These are phyloP conservation scores for Suillus sp. DNA, from an alignment of 768 basidiomycete species.

Conservation along the genomic window DNA sequence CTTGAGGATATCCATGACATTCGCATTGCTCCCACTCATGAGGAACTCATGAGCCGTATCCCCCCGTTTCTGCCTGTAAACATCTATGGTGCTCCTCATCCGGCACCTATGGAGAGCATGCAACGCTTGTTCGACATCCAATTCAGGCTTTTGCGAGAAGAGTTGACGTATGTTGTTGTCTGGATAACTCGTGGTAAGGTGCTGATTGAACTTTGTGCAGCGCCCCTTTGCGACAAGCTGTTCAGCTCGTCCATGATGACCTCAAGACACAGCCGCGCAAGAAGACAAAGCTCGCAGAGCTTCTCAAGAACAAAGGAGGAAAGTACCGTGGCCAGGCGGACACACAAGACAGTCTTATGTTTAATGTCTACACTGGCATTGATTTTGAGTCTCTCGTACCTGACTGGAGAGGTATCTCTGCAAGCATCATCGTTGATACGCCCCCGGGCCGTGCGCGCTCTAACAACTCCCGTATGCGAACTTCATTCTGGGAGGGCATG, in stretches of 20 bases:
- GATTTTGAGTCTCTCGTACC: conserved; percentile 48
- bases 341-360: conserved; percentile 52
- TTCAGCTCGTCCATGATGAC: conserved; percentile 52
- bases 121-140: conserved; percentile 70
- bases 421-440: conserved; percentile 47
- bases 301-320: conserved; percentile 58
- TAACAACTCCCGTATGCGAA: conserved; percentile 39
- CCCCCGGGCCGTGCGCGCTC: conserved; percentile 60
- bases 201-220: conserved; percentile 31
- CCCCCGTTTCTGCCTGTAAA: conserved; percentile 65
- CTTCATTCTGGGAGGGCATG: conserved; percentile 62
- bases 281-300: conserved; percentile 43
- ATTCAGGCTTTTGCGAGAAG: conserved; percentile 74
- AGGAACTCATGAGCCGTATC: conserved; percentile 54
- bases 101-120: conserved; percentile 57
- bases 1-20: conserved; percentile 55
- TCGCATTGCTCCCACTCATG: conserved; percentile 68
- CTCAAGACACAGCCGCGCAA: conserved; percentile 24
- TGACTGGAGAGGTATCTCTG: conserved; percentile 54
- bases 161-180: conserved; percentile 53
- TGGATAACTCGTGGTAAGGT: background rate
- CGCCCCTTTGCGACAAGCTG: conserved; percentile 53
- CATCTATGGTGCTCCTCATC: conserved; percentile 63
- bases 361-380: conserved; percentile 63
- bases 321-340: conserved; percentile 51